Evolutionary conservation across 83 land plant genomes (phyloP), one percentile per base, ranked within the genome.

Genomic region (Picea abies): DNA sequence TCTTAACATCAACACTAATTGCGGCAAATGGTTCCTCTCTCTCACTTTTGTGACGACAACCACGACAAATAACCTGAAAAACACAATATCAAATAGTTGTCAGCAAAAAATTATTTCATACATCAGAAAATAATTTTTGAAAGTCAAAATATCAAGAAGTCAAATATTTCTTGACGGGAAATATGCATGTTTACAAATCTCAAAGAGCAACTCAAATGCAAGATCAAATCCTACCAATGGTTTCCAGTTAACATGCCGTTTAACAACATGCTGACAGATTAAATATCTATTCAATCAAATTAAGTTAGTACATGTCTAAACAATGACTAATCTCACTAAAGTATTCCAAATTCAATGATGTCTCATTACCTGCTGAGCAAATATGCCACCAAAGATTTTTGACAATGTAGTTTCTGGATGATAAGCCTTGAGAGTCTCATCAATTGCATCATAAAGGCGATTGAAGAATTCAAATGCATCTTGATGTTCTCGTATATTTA

Each of bases 401-500:
- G 87, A 79, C 86, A 85, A 68, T 49, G 85, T 82, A 25, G 85
- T 78, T 56, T 82, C 87, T 68, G 79, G 87, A 82, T 82, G 84
- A 22, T 80, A 83, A 4, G 81, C 67, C 62, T 82, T 85, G 19
- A 85, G 66, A n/a, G 87, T 85, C 65, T 85, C 87, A 60, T 85
- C 87, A 66, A 85, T 75, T 6, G 87, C 85, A 82, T 85, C 87
- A 78, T 85, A 85, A 22, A 85, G 66, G 10, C 87, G 81, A 65
- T 82, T 82, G 39, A 85, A 85, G 60, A 85, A 85, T 60, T 85
- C 85, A 82, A 85, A 85, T 62, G 87, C 87, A 82, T 85, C 87
- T 82, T 85, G 87, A 62, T 85, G 87, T 69, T 85, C 87, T 64
- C 87, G 44, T 63, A 85, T 80, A 41, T 85, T 85, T 44, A 85